phyloP scores from a whole-genome alignment of 768 basidiomycete species.

The Guyanaporus albipodus region DNA sequence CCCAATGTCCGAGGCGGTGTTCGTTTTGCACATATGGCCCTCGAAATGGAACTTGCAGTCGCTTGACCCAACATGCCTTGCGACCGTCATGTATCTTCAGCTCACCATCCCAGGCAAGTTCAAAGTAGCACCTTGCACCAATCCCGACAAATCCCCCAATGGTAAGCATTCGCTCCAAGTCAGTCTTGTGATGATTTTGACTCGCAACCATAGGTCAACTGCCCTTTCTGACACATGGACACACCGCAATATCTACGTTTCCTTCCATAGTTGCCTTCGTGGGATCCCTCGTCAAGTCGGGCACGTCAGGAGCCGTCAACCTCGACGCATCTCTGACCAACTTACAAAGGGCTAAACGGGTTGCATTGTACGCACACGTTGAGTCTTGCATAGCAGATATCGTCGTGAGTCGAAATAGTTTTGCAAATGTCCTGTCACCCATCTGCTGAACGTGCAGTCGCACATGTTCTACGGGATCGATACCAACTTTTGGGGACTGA shows the following conservation, averaged over 20 bases:
- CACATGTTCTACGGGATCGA: conserved; percentile 59
- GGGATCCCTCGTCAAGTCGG: conserved; percentile 39
- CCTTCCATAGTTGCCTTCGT: conserved; percentile 66
- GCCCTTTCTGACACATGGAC: conserved; percentile 63
- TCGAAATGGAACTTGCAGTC: conserved; percentile 61
- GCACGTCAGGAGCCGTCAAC: conserved; percentile 33
- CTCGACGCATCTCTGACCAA: conserved; percentile 47
- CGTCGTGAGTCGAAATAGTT: conserved; percentile 46
- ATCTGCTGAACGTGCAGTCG: conserved; percentile 39
- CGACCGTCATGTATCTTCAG: conserved; percentile 66
- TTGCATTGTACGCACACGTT: conserved; percentile 64
- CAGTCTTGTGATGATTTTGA: conserved; percentile 1
- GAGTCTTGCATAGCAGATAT: conserved; percentile 67
- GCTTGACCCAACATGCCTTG: conserved; percentile 61
- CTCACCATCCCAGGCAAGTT: conserved; percentile 67
- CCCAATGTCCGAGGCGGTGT: conserved; percentile 22
- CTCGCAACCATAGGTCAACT: conserved; percentile 52
- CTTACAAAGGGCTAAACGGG: conserved; percentile 48
- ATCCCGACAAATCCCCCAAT: conserved; percentile 69
- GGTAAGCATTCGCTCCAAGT: conserved; percentile 40
- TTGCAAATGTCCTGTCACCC: background rate
- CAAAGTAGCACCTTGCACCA: conserved; percentile 53
- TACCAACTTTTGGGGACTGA: conserved; percentile 59
- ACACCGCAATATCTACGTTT: conserved; percentile 47
- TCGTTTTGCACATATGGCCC: conserved; percentile 64